phyloP scores from a whole-genome alignment of 768 basidiomycete genomes.

The Psilocybe sp. region DNA sequence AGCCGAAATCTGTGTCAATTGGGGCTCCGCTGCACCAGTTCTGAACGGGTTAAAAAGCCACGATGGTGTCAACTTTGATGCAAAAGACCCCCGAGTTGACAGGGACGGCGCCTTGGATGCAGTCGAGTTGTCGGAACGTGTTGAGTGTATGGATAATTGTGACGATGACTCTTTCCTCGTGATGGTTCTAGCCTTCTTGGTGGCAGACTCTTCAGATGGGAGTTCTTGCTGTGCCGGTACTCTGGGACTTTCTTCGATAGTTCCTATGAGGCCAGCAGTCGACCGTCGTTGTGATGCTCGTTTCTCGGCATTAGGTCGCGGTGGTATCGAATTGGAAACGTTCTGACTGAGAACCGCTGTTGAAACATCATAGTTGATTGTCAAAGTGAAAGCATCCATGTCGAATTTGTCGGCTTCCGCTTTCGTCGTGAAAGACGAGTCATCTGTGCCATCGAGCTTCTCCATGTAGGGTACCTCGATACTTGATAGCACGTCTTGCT shows the following conservation, averaged over 20 bases:
- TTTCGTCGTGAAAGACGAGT: conserved; percentile 38
- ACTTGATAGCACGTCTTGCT: conserved; percentile 86
- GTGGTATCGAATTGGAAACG: conserved; percentile 38
- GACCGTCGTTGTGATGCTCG: conserved; percentile 51
- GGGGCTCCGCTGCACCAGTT: conserved; percentile 58
- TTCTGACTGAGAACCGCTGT: conserved; percentile 16
- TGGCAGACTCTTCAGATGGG: conserved; percentile 39
- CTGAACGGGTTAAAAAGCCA: conserved; percentile 82
- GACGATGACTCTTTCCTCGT: conserved; percentile 61
- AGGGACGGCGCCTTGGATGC: conserved; percentile 33
- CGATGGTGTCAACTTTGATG: conserved; percentile 66
- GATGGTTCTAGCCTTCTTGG: conserved; percentile 15
- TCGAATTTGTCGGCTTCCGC: conserved; percentile 75
- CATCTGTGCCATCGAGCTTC: conserved; percentile 34
- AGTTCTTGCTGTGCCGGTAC: conserved; percentile 44
- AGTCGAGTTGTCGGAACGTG: conserved; percentile 46
- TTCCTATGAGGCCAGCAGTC: conserved; percentile 45
- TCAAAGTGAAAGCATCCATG: conserved; percentile 60
- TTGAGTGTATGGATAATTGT: conserved; percentile 61
- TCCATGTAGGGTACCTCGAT: conserved; percentile 84
- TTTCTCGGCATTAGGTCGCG: conserved; percentile 39
- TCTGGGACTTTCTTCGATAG: conserved; percentile 73
- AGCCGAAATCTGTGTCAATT: conserved; percentile 54
- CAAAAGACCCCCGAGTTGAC: conserved; percentile 34
- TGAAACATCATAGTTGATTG: conserved; percentile 31